A percentile compares a stretch with the other conserved stretches of the same genome.
Conservation (phyloP, 2,329 filamentous ascomycete genomes). For the Talaromyces sp. region DNA sequence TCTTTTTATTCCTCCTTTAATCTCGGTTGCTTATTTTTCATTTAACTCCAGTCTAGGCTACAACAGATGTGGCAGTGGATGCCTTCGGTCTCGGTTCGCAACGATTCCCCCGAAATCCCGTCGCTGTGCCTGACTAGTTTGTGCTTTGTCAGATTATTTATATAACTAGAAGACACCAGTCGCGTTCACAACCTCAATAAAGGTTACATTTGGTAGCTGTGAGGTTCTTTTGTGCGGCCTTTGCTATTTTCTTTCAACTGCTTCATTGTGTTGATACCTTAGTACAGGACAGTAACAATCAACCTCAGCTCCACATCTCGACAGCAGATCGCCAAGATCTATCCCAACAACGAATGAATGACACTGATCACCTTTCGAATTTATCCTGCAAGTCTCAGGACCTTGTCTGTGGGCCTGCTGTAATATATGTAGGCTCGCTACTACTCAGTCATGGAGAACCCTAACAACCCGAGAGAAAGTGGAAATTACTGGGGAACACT, state of each 20-base stretch:
- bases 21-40: background rate
- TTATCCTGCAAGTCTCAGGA: background rate
- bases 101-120: background rate
- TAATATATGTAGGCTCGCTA: constrained; percentile 7
- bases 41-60: background rate
- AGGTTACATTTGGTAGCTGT: background rate
- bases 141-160: background rate
- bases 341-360: background rate
- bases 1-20: background rate
- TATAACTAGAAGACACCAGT: background rate
- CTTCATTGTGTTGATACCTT: background rate
- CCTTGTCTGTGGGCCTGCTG: background rate
- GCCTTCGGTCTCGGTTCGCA: background rate
- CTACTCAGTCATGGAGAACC: constrained; percentile 25
- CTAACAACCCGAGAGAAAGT: constrained; percentile 17
- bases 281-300: background rate
- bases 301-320: no score
- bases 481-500: constrained; percentile 54
- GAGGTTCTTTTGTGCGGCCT: background rate
- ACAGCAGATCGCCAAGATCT: background rate
- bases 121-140: constrained; percentile 2
- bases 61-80: background rate
- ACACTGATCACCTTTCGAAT: background rate
- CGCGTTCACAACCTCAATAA: background rate
- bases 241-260: background rate